Evolutionary conservation across 192 early-diverging fungal genomes (phyloP).

Genomic region (Phycomyces nitens): DNA sequence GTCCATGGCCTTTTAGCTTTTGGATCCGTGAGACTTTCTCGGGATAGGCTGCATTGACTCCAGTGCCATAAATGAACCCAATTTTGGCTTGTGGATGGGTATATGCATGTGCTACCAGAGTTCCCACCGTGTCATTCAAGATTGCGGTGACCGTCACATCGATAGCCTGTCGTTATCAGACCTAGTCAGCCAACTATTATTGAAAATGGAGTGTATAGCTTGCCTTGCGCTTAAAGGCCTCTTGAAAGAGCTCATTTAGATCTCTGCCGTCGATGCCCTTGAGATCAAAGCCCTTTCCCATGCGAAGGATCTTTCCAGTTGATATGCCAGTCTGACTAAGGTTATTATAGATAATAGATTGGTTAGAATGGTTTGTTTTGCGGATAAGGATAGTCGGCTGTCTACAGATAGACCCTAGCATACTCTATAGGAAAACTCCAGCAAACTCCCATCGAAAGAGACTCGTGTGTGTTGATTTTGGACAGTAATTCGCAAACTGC

Average conservation of each 20-base stretch:
- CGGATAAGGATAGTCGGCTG: no score
- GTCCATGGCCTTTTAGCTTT: conserved; percentile 55
- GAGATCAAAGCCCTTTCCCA: conserved; percentile 85
- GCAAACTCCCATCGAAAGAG: conserved; percentile 62
- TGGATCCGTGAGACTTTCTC: conserved; percentile 70
- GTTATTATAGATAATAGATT: background rate
- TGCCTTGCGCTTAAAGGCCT: conserved; percentile 67
- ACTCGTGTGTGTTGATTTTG: conserved; percentile 3
- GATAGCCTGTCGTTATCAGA: conserved; percentile 38
- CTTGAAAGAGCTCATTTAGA: conserved; percentile 75
- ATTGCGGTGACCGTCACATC: conserved; percentile 81
- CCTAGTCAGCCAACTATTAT: background rate
- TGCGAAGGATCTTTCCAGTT: conserved; percentile 43
- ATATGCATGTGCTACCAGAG: conserved; percentile 87
- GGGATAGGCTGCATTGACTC: conserved; percentile 93
- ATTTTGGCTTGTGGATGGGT: conserved; percentile 71
- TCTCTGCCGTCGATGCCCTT: conserved; percentile 76
- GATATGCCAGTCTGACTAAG: conserved; percentile 48
- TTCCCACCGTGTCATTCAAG: conserved; percentile 95
- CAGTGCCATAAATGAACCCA: conserved; percentile 90
- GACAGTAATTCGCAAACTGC: conserved; percentile 26
- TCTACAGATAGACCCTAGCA: conserved; percentile 20
- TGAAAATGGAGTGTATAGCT: background rate
- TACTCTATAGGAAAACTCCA: conserved; percentile 83
- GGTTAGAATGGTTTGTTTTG: no score